phyloP scores from a whole-genome alignment of 176 grass and related monocot genomes.

The Tillandsia leiboldiana region DNA sequence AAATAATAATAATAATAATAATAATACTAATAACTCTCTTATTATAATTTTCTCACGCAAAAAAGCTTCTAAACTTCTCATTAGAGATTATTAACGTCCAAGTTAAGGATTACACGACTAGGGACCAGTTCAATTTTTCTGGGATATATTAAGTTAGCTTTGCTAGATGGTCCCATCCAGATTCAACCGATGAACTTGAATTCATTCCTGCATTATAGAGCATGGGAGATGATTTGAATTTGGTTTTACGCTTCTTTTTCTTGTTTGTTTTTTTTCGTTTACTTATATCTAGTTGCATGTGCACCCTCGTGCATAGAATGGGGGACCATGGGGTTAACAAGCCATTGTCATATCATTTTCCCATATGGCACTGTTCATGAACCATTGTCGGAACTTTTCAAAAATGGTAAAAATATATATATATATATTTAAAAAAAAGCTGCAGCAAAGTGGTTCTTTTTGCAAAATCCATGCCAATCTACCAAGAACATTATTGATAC shows the following conservation, averaged over 20 bases:
- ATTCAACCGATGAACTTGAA: not conserved
- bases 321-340: not conserved
- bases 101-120: not conserved
- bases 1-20: no score
- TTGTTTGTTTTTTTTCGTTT: not conserved
- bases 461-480: no score
- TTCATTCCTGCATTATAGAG: not conserved
- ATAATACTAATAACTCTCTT: not conserved
- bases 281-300: not conserved
- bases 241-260: not conserved
- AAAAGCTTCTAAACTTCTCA: no score
- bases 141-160: no score
- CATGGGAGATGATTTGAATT: not conserved
- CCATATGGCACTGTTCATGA: not conserved
- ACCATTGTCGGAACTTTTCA: not conserved
- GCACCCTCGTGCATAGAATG: not conserved
- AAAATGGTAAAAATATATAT: no score
- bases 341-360: constrained; percentile 3
- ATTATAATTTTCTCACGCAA: not conserved
- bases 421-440: no score
- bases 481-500: no score
- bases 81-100: not conserved
- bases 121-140: no score
- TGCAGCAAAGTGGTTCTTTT: no score
- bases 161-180: not conserved